A percentile compares a stretch with the other conserved stretches of the same genome.
These are phyloP conservation scores for Hypoxylon sp. DNA, from an alignment of 2,329 filamentous ascomycete species.

Conservation along the genomic window DNA sequence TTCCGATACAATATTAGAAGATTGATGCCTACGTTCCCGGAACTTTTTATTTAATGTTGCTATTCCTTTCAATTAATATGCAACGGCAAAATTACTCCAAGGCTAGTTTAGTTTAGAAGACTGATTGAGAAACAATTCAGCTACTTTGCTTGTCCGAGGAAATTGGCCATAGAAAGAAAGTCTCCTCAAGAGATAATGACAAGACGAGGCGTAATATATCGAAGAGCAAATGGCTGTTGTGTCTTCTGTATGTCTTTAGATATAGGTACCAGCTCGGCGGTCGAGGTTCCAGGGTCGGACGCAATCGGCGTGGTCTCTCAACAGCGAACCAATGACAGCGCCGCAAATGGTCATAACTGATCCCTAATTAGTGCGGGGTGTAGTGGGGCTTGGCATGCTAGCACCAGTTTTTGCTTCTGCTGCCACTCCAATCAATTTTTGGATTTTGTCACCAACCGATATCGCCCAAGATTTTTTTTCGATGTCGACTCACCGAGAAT, in stretches of 20 bases:
- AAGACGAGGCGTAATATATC: background rate
- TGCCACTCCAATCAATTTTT: slow-evolving; percentile 38
- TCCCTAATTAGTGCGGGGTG: slow-evolving; percentile 38
- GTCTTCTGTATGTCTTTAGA: background rate
- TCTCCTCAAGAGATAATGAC: too few species aligned
- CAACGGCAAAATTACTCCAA: background rate
- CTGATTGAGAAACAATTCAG: background rate
- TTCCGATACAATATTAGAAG: background rate
- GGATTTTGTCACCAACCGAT: slow-evolving; percentile 41
- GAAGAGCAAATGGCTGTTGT: background rate
- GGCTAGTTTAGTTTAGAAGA: background rate
- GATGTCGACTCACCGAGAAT: slow-evolving; percentile 29
- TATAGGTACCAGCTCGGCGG: background rate
- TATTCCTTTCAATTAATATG: background rate
- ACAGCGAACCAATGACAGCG: slow-evolving; percentile 26
- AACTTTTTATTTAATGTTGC: too few species aligned
- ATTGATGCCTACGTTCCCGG: background rate
- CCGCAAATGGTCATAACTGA: slow-evolving; percentile 31
- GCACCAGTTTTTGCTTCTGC: background rate
- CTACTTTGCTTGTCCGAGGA: background rate
- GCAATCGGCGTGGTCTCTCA: slow-evolving; percentile 6
- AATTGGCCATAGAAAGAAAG: background rate
- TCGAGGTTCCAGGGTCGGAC: slow-evolving; percentile 2
- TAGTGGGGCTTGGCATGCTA: slow-evolving; percentile 20
- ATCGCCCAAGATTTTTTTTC: slow-evolving; percentile 35